phyloP scores from a whole-genome alignment of 441 rosid species.

The Adansonia gregorii region DNA sequence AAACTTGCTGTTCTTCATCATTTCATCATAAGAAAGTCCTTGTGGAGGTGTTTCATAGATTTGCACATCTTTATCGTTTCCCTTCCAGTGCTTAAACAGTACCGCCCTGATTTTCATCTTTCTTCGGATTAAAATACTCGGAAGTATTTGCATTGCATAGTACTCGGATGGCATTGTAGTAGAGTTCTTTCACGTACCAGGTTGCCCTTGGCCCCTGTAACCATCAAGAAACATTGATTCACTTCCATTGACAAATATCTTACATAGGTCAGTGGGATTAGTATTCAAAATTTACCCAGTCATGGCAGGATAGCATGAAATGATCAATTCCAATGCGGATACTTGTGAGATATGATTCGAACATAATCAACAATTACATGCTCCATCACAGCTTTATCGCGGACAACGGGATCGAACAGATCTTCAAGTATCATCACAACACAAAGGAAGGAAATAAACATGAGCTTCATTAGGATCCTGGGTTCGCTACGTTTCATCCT shows the following conservation, averaged over 20 bases:
- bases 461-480: slow-evolving; percentile 42
- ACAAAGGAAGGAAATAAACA: slow-evolving; percentile 49
- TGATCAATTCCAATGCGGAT: slow-evolving; percentile 69
- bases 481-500: slow-evolving; percentile 33
- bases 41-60: slow-evolving; percentile 56
- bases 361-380: slow-evolving; percentile 39
- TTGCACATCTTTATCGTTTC: slow-evolving; percentile 49
- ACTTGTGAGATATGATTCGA: slow-evolving; percentile 37
- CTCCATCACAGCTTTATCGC: slow-evolving; percentile 35
- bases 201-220: slow-evolving; percentile 42
- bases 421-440: slow-evolving; percentile 48
- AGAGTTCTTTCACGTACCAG: slow-evolving; percentile 38
- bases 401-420: slow-evolving; percentile 39
- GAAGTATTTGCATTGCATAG: slow-evolving; percentile 70
- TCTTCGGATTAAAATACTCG: slow-evolving; percentile 58
- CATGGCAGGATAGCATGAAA: slow-evolving; percentile 73
- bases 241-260: background rate
- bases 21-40: slow-evolving; percentile 37
- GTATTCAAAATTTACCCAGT: slow-evolving; percentile 47
- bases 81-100: slow-evolving; percentile 61
- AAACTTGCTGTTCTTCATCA: slow-evolving; percentile 55
- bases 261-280: background rate
- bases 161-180: slow-evolving; percentile 58
- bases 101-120: slow-evolving; percentile 57
- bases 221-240: background rate